phyloP scores from a whole-genome alignment of 2,329 filamentous ascomycete genomes.

The Colletotrichum brevisporum region DNA sequence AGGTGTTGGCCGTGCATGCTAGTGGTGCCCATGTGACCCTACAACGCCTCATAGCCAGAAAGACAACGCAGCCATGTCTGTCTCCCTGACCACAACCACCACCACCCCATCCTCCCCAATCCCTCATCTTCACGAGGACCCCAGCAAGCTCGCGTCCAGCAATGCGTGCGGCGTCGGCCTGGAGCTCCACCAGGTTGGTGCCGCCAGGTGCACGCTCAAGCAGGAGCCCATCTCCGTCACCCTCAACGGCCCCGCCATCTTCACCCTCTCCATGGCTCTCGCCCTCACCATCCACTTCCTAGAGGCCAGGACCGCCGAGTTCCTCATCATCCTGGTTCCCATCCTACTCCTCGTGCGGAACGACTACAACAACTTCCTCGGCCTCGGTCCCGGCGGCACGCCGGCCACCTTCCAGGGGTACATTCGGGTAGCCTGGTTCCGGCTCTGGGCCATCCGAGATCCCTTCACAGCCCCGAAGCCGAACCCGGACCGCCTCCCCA shows the following conservation, averaged over 20 bases:
- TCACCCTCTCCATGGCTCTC: slow-evolving; percentile 60
- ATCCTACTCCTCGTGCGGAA: slow-evolving; percentile 69
- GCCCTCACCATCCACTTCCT: slow-evolving; percentile 67
- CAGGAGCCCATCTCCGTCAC: slow-evolving; percentile 68
- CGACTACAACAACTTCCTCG: slow-evolving; percentile 83
- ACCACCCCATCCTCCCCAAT: slow-evolving; percentile 23
- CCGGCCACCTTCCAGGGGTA: slow-evolving; percentile 82
- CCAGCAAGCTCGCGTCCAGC: slow-evolving; percentile 9
- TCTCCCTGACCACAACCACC: slow-evolving; percentile 32
- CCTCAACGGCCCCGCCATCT: slow-evolving; percentile 64
- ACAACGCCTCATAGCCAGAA: slow-evolving; percentile 8
- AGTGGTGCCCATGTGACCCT: slow-evolving; percentile 38
- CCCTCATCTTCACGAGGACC: slow-evolving; percentile 29
- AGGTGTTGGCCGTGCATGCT: slow-evolving; percentile 38
- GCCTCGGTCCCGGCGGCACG: slow-evolving; percentile 84
- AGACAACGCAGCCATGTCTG: slow-evolving; percentile 36
- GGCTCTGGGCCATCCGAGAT: slow-evolving; percentile 78
- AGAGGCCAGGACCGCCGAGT: slow-evolving; percentile 61
- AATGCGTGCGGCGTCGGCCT: slow-evolving; percentile 40
- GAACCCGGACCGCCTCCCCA: slow-evolving; percentile 65
- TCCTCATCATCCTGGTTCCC: slow-evolving; percentile 65
- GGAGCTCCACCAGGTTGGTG: slow-evolving; percentile 55
- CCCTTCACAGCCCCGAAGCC: slow-evolving; percentile 73
- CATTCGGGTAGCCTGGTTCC: slow-evolving; percentile 79
- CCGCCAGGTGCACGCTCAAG: slow-evolving; percentile 49